Conservation (phyloP, 2,329 filamentous ascomycete genomes). For the Emericellopsis atlantica region DNA sequence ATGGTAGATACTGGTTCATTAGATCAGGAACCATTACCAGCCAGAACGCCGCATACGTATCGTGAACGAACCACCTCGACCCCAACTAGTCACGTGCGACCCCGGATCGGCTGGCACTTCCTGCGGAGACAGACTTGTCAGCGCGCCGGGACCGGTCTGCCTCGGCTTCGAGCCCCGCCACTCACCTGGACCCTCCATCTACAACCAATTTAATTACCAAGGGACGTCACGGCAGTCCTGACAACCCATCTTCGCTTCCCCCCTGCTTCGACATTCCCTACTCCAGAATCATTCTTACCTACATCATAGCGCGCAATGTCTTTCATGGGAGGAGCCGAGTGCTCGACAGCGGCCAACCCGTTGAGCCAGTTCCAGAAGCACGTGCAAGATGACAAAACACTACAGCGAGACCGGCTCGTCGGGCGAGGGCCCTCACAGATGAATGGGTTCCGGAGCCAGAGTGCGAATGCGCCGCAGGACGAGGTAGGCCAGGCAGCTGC, state of each 20-base stretch:
- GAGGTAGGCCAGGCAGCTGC: constrained; percentile 34
- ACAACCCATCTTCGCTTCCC: background rate
- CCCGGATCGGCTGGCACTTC: background rate
- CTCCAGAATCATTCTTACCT: background rate
- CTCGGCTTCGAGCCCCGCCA: constrained; percentile 2
- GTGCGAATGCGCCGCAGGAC: constrained; percentile 59
- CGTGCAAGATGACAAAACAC: constrained; percentile 86
- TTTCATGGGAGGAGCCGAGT: constrained; percentile 89
- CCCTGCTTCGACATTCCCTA: background rate
- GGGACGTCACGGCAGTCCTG: background rate
- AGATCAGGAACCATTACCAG: no score
- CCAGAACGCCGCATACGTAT: no score
- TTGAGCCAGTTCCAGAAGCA: constrained; percentile 97
- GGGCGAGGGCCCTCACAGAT: constrained; percentile 60
- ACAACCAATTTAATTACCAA: background rate
- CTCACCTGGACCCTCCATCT: background rate
- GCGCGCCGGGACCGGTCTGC: background rate
- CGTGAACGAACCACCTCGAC: background rate
- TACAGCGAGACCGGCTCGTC: constrained; percentile 81
- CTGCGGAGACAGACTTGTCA: background rate
- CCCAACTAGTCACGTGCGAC: background rate
- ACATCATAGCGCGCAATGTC: constrained; percentile 51
- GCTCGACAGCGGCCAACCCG: constrained; percentile 90
- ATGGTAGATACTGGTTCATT: no score
- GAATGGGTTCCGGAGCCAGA: constrained; percentile 65